Evolutionary conservation across 805 yeast species (phyloP), one percentile per base, ranked within the genome.

Genomic region (Pichia thaimueangensis): DNA sequence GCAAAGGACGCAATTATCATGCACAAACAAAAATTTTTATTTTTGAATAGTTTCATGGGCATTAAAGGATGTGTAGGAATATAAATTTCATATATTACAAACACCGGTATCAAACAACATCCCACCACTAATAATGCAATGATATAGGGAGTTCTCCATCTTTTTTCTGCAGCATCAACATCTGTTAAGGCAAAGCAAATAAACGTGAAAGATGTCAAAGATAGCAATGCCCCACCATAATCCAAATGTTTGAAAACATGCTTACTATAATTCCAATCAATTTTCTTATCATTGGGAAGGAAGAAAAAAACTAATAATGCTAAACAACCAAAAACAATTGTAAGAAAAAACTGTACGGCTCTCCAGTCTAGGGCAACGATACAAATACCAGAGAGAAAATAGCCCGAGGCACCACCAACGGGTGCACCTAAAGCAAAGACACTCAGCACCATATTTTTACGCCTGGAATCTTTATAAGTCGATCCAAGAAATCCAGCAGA

Each of bases 141-240:
- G 45, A 73, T 71, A 48, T 71, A 71, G 0, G 70, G 67, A 11
- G 76, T 69, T 30, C 52, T 54, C 77, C 76, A 72, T 6, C 72
- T 62, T 12, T 56, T 43, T 15, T 56, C 48, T 2, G 73, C 60
- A 0, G 65, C 64, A 29, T 63, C 68, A 6, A 65, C 70, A 47
- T 71, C 70, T 5, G 74, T 65, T 29, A 71, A 55, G 4, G 75
- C 59, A 47, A 72, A 70, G 16, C 70, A 63, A 35, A 72, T 59
- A 32, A 70, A 50, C 2, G 67, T 58, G 42, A 70, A 62, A 0
- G 73, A 72, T 4, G 60, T 35, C 11, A 68, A 46, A 6, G 71
- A 62, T 19, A 73, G 47, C 4, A 66, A 41, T 4, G 73, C 68
- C 6, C 78, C 78, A 16, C 62, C 42, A 42, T 65, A 70, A 50